phyloP scores from a whole-genome alignment of 164 flowering plant species.

The Vitis vinifera region ASM3070453v1 NC_081816.1:9083501-9084000 shows the following conservation, averaged over 20 bases:
- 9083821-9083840: constrained; percentile 1
- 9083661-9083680: too few species aligned
- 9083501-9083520: too few species aligned
- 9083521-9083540: too few species aligned
- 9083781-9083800: constrained; percentile 28
- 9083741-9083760: not conserved
- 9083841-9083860: constrained; percentile 9
- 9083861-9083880: constrained; percentile 20
- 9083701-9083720: too few species aligned
- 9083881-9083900: constrained; percentile 21
- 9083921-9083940: constrained; percentile 5
- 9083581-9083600: too few species aligned
- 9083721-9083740: too few species aligned
- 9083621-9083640: too few species aligned
- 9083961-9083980: constrained; percentile 29
- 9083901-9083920: constrained; percentile 17
- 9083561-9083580: too few species aligned
- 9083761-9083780: not conserved
- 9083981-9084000: not conserved
- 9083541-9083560: too few species aligned
- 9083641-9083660: too few species aligned
- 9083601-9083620: too few species aligned
- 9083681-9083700: too few species aligned
- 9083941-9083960: constrained; percentile 9
- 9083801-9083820: constrained; percentile 18